Percentiles rank a stretch among this genome's conserved stretches.
Conservation (phyloP, 805 yeast species). For the Lachancea kluyveri region DNA sequence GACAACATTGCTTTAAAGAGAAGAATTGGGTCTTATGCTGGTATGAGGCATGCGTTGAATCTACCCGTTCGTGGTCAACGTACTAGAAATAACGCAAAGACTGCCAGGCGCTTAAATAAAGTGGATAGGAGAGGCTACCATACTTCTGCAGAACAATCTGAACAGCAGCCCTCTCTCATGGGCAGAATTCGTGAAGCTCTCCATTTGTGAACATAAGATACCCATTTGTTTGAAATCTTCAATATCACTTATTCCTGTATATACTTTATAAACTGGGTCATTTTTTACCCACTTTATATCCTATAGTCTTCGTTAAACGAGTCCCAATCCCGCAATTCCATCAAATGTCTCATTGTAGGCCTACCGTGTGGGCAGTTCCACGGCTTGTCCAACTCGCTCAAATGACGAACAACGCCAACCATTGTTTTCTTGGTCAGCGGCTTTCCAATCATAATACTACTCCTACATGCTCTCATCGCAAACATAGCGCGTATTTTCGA, state of each 20-base stretch:
- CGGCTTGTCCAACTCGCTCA: conserved; percentile 77
- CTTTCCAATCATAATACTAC: conserved; percentile 90
- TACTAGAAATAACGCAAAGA: conserved; percentile 84
- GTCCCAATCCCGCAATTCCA: conserved; percentile 47
- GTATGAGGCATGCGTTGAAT: conserved; percentile 84
- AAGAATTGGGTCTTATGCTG: conserved; percentile 77
- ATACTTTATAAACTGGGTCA: too few species aligned
- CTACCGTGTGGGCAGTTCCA: conserved; percentile 98
- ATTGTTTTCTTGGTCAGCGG: conserved; percentile 53
- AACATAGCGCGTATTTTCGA: conserved; percentile 76
- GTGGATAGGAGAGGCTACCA: conserved; percentile 52
- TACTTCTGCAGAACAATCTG: too few species aligned
- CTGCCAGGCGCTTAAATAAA: conserved; percentile 81
- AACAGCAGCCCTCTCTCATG: too few species aligned
- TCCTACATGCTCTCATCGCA: conserved; percentile 94
- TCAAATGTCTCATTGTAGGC: conserved; percentile 90
- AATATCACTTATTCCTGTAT: too few species aligned
- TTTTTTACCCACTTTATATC: conserved; percentile 14
- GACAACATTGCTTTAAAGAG: conserved; percentile 76
- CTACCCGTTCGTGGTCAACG: conserved; percentile 84
- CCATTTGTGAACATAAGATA: too few species aligned
- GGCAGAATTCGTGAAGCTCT: too few species aligned
- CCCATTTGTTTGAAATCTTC: too few species aligned
- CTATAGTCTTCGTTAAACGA: conserved; percentile 40
- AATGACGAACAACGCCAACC: conserved; percentile 59